Evolutionary conservation across 441 rosid species (phyloP).

Genomic region (Heliophila coronopifolia): DNA sequence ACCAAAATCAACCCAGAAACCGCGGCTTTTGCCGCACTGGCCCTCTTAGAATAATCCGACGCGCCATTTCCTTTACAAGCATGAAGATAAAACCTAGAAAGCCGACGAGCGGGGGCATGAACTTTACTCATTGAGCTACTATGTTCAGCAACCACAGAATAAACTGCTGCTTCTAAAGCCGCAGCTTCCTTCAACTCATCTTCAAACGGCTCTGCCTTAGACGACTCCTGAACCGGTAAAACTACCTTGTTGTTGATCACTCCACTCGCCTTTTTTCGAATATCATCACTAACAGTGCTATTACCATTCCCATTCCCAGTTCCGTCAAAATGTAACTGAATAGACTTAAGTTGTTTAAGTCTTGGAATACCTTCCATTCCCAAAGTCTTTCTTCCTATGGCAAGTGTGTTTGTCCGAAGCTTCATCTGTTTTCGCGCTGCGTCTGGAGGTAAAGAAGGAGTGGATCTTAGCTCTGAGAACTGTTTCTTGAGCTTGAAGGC

Average conservation of each 20-base stretch:
- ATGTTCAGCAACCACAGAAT: slow-evolving; percentile 82
- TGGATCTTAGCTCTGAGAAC: slow-evolving; percentile 33
- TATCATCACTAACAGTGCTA: slow-evolving; percentile 2
- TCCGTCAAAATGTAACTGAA: slow-evolving; percentile 45
- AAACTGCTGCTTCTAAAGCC: slow-evolving; percentile 72
- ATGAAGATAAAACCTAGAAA: slow-evolving; percentile 77
- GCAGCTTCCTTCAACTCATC: slow-evolving; percentile 90
- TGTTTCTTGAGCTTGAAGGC: slow-evolving; percentile 29
- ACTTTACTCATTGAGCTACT: slow-evolving; percentile 78
- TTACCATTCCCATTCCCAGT: too few species aligned
- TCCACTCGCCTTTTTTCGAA: slow-evolving; percentile 5
- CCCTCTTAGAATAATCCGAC: slow-evolving; percentile 42
- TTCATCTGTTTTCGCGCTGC: slow-evolving; percentile 36
- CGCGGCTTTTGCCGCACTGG: slow-evolving; percentile 67
- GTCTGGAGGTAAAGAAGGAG: slow-evolving; percentile 33
- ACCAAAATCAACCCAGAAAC: slow-evolving; percentile 75
- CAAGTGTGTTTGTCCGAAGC: slow-evolving; percentile 50
- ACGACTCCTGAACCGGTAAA: slow-evolving; percentile 37
- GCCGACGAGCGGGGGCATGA: slow-evolving; percentile 89
- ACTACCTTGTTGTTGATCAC: slow-evolving; percentile 14
- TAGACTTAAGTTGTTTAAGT: slow-evolving; percentile 56
- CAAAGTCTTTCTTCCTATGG: slow-evolving; percentile 36
- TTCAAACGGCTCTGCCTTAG: slow-evolving; percentile 49
- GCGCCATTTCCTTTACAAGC: slow-evolving; percentile 45
- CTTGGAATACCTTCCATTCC: slow-evolving; percentile 43